Conservation (phyloP, 164 flowering plant genomes). For the Brasenia schreberi region DNA sequence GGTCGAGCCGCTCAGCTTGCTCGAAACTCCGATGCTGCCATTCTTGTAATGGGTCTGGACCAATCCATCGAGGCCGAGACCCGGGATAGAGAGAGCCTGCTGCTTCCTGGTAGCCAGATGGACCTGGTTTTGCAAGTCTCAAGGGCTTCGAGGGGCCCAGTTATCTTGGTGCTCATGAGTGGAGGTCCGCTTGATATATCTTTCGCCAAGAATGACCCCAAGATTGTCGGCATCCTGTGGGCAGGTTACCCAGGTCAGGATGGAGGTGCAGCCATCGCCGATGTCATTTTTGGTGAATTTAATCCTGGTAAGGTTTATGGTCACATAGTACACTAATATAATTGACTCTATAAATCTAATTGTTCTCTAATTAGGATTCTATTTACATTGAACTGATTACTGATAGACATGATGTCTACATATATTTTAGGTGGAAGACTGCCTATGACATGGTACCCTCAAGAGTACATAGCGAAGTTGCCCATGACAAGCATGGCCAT, state of each 20-base stretch:
- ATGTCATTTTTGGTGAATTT: constrained; percentile 58
- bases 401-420: too few relatives aligned
- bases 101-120: constrained; percentile 76
- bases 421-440: constrained; percentile 51
- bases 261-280: constrained; percentile 90
- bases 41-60: constrained; percentile 83
- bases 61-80: constrained; percentile 80
- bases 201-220: constrained; percentile 57
- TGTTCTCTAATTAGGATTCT: not conserved
- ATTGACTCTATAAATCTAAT: too few relatives aligned
- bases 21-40: constrained; percentile 59
- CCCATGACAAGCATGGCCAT: constrained; percentile 89
- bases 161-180: constrained; percentile 61
- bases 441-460: constrained; percentile 95
- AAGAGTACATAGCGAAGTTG: constrained; percentile 37
- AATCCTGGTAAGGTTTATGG: constrained; percentile 50
- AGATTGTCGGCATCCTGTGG: constrained; percentile 63
- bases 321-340: not conserved
- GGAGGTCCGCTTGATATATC: constrained; percentile 90
- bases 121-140: constrained; percentile 64
- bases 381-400: too few relatives aligned
- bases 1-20: constrained; percentile 52
- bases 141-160: constrained; percentile 62
- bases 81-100: constrained; percentile 44
- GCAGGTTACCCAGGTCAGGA: constrained; percentile 91